Evolutionary conservation across 495 filamentous ascomycete species (phyloP).

Genomic region (Tuber melanosporum): DNA sequence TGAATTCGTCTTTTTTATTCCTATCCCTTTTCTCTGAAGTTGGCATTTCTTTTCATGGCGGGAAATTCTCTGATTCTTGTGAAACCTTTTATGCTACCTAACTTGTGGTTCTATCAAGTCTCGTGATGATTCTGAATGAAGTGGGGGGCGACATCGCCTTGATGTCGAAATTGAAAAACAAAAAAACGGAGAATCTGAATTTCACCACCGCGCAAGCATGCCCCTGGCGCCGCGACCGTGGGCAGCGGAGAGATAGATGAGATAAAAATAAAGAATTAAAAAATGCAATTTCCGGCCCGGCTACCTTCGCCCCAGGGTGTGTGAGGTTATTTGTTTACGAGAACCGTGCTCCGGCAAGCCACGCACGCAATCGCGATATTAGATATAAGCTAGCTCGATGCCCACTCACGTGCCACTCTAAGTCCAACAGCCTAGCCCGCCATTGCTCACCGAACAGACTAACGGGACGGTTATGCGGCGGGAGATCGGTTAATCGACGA

Average conservation of each 20-base stretch:
- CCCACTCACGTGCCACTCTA: background rate
- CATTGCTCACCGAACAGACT: background rate
- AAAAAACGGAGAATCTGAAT: background rate
- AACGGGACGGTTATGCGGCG: background rate
- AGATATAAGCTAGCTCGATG: background rate
- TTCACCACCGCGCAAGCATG: background rate
- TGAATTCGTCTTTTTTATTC: conserved; percentile 4
- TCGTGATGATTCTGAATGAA: background rate
- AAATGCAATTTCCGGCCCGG: background rate
- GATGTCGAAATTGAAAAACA: background rate
- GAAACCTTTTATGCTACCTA: background rate
- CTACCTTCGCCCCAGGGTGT: background rate
- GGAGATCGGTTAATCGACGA: background rate
- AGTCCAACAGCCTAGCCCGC: background rate
- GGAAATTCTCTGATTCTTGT: background rate
- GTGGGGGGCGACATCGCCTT: background rate
- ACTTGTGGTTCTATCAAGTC: background rate
- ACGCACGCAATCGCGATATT: background rate
- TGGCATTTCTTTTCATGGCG: background rate
- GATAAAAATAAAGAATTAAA: background rate
- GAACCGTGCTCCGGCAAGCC: background rate
- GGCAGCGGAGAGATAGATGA: background rate
- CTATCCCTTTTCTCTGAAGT: conserved; percentile 4
- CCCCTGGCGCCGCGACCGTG: background rate
- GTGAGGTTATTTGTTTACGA: background rate